Percentiles rank a stretch among this genome's conserved stretches.
phyloP scores from a whole-genome alignment of 1,139 yeast species.

The Tardiomyces blankii region DNA sequence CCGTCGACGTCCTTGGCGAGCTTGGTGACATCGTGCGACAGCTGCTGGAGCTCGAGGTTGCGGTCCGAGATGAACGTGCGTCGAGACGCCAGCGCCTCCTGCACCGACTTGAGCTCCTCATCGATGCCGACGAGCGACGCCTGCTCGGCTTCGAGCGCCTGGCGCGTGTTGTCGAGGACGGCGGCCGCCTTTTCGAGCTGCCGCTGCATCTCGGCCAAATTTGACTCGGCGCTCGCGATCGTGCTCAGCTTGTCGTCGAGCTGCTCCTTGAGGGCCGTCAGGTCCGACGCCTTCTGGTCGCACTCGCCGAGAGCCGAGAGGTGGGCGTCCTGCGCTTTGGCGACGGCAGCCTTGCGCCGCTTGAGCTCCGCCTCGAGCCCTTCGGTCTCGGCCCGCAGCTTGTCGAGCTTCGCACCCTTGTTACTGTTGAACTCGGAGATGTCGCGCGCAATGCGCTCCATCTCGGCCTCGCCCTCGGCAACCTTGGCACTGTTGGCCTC shows the following conservation, averaged over 20 bases:
- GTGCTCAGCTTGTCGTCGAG: conserved; percentile 26
- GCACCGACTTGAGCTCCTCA: conserved; percentile 66
- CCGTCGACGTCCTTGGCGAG: conserved; percentile 1
- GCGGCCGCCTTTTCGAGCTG: conserved; percentile 25
- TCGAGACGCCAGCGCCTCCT: conserved; percentile 40
- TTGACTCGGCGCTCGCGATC: conserved; percentile 32
- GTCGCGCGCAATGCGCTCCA: conserved; percentile 57
- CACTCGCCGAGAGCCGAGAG: conserved; percentile 60
- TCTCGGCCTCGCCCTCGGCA: conserved; percentile 26
- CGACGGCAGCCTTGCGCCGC: not conserved
- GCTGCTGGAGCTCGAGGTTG: conserved; percentile 41
- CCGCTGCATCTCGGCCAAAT: conserved; percentile 18
- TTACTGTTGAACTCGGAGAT: conserved; percentile 72
- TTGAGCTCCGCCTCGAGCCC: conserved; percentile 23
- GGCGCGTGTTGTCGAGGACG: conserved; percentile 29
- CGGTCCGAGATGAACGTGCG: conserved; percentile 38
- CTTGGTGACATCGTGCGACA: conserved; percentile 2
- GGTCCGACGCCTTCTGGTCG: conserved; percentile 57
- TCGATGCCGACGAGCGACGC: conserved; percentile 56
- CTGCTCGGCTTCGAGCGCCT: conserved; percentile 49
- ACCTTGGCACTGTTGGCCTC: conserved; percentile 12
- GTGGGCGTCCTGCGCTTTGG: conserved; percentile 28
- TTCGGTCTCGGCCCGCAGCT: conserved; percentile 48
- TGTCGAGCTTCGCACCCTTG: conserved; percentile 68
- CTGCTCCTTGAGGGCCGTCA: conserved; percentile 34